Conservation (phyloP, 805 yeast species). For the Blastobotrys muscicola region DNA sequence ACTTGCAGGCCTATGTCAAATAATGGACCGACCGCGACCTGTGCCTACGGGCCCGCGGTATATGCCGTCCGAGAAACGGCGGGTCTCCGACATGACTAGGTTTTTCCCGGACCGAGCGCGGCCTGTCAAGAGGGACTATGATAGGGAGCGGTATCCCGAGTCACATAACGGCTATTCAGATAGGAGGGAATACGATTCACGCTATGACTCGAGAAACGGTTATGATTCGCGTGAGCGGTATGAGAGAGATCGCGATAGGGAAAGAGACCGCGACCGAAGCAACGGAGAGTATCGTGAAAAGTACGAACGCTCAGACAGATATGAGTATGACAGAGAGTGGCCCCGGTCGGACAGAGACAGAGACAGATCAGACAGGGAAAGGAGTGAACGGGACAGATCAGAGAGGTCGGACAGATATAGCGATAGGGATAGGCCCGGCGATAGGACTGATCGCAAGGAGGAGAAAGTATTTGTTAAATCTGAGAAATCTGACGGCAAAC, state of each 20-base stretch:
- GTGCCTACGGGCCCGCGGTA: too few relatives aligned
- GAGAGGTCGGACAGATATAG: constrained; percentile 1
- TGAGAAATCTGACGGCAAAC: neutral
- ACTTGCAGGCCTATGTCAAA: too few relatives aligned
- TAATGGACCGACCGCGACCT: too few relatives aligned
- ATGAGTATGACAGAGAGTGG: neutral
- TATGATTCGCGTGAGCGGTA: neutral
- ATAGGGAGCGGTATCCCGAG: neutral
- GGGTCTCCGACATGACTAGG: too few relatives aligned
- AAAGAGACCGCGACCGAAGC: neutral
- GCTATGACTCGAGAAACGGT: too few relatives aligned
- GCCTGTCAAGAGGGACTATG: neutral
- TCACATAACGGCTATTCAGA: neutral
- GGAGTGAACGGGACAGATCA: too few relatives aligned
- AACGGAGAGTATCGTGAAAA: neutral
- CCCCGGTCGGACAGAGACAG: neutral
- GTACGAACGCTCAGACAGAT: neutral
- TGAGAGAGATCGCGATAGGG: neutral
- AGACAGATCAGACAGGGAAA: constrained; percentile 4
- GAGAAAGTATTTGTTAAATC: too few relatives aligned
- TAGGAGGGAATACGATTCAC: neutral
- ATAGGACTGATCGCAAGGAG: neutral
- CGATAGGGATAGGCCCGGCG: constrained; percentile 3
- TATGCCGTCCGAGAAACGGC: too few relatives aligned
- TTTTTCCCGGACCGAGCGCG: too few relatives aligned